Conservation (phyloP, 2,329 filamentous ascomycete species). For the Penicillium verrucosum region DNA sequence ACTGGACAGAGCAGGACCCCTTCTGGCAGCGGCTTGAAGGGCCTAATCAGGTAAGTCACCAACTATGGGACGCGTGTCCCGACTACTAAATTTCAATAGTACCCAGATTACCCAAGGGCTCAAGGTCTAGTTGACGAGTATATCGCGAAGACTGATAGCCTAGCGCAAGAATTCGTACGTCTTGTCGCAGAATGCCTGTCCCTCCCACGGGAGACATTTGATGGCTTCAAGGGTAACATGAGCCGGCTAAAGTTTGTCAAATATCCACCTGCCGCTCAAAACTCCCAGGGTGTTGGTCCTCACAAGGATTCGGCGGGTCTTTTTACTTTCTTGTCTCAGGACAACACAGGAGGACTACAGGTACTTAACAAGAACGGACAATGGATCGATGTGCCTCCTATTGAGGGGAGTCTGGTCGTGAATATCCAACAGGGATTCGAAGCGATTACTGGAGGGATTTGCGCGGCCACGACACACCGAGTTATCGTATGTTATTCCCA, state of each 20-base stretch:
- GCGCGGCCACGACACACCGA: conserved; percentile 42
- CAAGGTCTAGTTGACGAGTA: conserved; percentile 46
- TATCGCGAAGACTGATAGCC: conserved; percentile 47
- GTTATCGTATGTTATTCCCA: conserved; percentile 28
- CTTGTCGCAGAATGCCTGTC: conserved; percentile 56
- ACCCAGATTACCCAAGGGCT: conserved; percentile 24
- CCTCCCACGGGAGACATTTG: conserved; percentile 48
- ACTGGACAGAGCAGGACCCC: conserved; percentile 43
- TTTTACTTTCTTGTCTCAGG: conserved; percentile 42
- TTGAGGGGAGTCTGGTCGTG: conserved; percentile 46
- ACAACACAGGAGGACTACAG: conserved; percentile 45
- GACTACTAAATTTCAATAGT: conserved; percentile 15
- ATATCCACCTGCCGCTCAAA: conserved; percentile 44
- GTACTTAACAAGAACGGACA: conserved; percentile 46
- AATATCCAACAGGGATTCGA: conserved; percentile 55
- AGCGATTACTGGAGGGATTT: conserved; percentile 55
- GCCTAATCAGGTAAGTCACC: conserved; percentile 23
- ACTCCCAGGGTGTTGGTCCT: conserved; percentile 55
- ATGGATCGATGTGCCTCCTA: conserved; percentile 46
- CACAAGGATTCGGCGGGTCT: conserved; percentile 56
- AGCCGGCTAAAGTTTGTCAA: conserved; percentile 56
- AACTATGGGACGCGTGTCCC: background rate
- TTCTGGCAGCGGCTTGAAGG: conserved; percentile 40
- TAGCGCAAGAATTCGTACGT: conserved; percentile 53
- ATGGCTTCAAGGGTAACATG: conserved; percentile 48